Base-by-base conservation (phyloP, 2,329 filamentous ascomycete species). In the Kalaharituber pfeilii region DNA sequence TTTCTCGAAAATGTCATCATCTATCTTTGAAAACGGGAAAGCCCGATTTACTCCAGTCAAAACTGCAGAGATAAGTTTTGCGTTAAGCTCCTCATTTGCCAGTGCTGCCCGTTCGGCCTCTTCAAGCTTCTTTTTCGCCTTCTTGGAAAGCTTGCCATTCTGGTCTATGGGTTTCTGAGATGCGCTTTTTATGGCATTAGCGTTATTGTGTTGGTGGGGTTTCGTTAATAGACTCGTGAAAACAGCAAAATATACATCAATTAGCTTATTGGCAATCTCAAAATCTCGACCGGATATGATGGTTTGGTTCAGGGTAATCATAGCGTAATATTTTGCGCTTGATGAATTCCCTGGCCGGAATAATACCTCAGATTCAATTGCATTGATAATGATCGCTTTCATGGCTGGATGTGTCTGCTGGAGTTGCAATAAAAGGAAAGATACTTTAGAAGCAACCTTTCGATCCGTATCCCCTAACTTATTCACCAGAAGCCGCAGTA, bases 271-370 rank as follows among this genome's bases (percentile, higher is more conserved):
- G 6, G 88, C 88, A 18, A 94, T 76, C 18, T 79, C 75, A 36
- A 87, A 82, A 65, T 96, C 89, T 63, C 83, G 91, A 53, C 71
- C 77, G 67, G 85, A 94, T 50, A 98, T 70, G 50, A 96, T 88
- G 0, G 89, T 96, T 70, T 98, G 93, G 67, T 98, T 98, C 50
- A 98, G 74, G 0, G 91, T 96, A 67, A 95, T 95, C 67, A 94
- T 81, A 29, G 86, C 88, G 68, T 94, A 95, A 70, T 98, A 98
- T 66, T 86, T 93, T 39, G 89, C 86, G 62, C 93, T 84, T 30
- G 82, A 74, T 64, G 80, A 89, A 68, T 96, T 91, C 9, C 86
- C 84, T 0, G 88, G 85, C 52, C 86, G 80, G 66, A 95, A 83
- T 22, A 98, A 72, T 49, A 94, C 77, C 62, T 96, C 89, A 53